Evolutionary conservation across 1,284 basidiomycete species (phyloP), one percentile per base, ranked within the genome.

Genomic region (Rhodotorula sp.): DNA sequence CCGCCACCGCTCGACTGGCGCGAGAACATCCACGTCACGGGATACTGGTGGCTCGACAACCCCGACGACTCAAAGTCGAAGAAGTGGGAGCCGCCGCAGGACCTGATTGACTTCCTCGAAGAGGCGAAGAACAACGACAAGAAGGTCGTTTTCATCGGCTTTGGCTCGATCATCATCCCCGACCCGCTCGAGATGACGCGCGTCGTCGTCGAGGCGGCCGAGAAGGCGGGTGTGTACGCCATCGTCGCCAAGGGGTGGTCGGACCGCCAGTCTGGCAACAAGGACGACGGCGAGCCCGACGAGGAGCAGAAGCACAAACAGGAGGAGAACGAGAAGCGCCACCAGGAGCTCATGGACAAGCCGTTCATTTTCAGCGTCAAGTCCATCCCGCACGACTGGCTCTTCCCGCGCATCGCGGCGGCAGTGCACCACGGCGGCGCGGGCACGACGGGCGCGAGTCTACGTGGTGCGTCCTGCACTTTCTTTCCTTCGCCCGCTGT

Each of bases 161-260:
- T 97, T 80, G 96, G 96, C n/a, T 97, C 94, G 71, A 90, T 91
- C 75, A 94, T 99, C 61, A 95, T 99, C 32, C 90, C 93, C 19
- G 94, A 99, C 81, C 94, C 96, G 1, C 90, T 88, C 78, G 87
- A 87, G 54, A 94, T 97, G 90, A 97, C 94, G 0, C 88, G 88
- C 58, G 91, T 88, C 78, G 90, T 99, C 62, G 86, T 96, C 55
- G 91, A 97, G 59, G 93, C 95, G 15, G 89, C 98, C 59, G 81
- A 89, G 25, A 66, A 77, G 37, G 75, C 79, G 1, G 79, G 66
- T 22, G 80, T 78, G 9, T 70, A 69, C 80, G 94, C 93, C 27
- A 94, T 99, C 75, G 84, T 99, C 37, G 96, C 94, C 53, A 98
- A 97, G 82, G 96, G 96, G 46, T 99, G 96, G 96, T 97, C 93